phyloP scores from a whole-genome alignment of 352 stramenopile genomes.

The Phytophthora aleatoria region DNA sequence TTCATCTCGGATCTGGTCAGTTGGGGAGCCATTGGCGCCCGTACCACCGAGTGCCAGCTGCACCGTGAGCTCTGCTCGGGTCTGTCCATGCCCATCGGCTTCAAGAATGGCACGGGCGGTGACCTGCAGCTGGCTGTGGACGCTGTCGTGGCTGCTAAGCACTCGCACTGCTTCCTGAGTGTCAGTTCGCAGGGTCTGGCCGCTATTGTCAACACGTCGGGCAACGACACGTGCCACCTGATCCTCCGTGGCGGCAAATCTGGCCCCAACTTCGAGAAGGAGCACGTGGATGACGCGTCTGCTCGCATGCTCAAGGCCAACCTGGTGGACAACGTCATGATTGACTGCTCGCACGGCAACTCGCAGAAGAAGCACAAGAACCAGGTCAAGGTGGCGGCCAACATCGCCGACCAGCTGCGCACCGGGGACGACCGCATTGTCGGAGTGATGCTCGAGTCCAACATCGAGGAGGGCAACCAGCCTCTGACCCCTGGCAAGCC shows the following conservation, averaged over 20 bases:
- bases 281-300: slow-evolving; percentile 83
- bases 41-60: slow-evolving; percentile 90
- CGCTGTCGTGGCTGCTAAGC: slow-evolving; percentile 76
- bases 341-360: slow-evolving; percentile 92
- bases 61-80: slow-evolving; percentile 90
- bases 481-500: slow-evolving; percentile 72
- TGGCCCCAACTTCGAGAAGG: slow-evolving; percentile 84
- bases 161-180: slow-evolving; percentile 90
- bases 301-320: slow-evolving; percentile 87
- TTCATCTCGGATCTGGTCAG: slow-evolving; percentile 91
- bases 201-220: slow-evolving; percentile 86
- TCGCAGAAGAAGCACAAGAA: slow-evolving; percentile 91
- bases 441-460: slow-evolving; percentile 91
- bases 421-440: slow-evolving; percentile 79
- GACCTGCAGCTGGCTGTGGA: slow-evolving; percentile 88
- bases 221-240: slow-evolving; percentile 89
- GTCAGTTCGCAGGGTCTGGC: slow-evolving; percentile 87
- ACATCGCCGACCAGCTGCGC: slow-evolving; percentile 77
- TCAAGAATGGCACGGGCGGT: slow-evolving; percentile 91
- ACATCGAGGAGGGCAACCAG: slow-evolving; percentile 86
- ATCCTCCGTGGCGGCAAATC: slow-evolving; percentile 89
- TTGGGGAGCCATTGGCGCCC: slow-evolving; percentile 91
- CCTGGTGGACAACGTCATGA: slow-evolving; percentile 85
- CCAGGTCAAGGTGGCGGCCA: slow-evolving; percentile 72
- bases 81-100: slow-evolving; percentile 91